Evolutionary conservation across 2,329 filamentous ascomycete genomes (phyloP).

Genomic region (Penicillium sp.): DNA sequence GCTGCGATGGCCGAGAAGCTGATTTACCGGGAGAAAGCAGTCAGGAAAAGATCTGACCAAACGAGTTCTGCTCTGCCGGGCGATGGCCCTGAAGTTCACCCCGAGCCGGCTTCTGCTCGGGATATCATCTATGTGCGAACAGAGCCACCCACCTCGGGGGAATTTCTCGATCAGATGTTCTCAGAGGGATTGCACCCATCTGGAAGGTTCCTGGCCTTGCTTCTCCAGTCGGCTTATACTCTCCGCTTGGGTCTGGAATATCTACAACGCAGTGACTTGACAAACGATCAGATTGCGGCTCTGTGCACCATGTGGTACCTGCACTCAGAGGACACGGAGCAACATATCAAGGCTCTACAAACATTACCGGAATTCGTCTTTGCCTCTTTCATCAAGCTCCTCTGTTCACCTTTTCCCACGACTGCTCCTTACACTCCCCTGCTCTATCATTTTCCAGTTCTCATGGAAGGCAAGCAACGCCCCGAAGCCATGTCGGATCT

Average conservation of each 20-base stretch:
- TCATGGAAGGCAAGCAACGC: constrained; percentile 9
- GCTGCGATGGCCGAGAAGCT: constrained; percentile 56
- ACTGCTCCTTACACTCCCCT: constrained; percentile 16
- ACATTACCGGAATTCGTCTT: constrained; percentile 37
- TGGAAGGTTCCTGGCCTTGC: constrained; percentile 44
- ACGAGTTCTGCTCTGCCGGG: constrained; percentile 45
- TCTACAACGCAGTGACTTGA: constrained; percentile 36
- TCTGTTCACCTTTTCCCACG: constrained; percentile 33
- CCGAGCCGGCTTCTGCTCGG: constrained; percentile 53
- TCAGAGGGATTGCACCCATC: constrained; percentile 42
- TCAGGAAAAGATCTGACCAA: constrained; percentile 19
- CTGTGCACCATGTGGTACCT: constrained; percentile 26
- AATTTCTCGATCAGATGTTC: constrained; percentile 50
- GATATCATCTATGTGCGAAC: constrained; percentile 54
- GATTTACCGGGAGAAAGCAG: constrained; percentile 34
- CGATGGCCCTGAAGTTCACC: constrained; percentile 51
- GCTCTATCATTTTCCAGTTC: constrained; percentile 28
- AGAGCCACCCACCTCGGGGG: constrained; percentile 49
- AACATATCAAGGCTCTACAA: constrained; percentile 21
- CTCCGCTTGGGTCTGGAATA: constrained; percentile 42
- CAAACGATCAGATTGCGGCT: constrained; percentile 28
- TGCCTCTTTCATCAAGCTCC: constrained; percentile 42
- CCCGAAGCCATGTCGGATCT: constrained; percentile 17
- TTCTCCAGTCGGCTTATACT: constrained; percentile 45
- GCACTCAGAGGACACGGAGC: constrained; percentile 11